phyloP scores from a whole-genome alignment of 2,329 filamentous ascomycete species.

The Ascochyta pisi region DNA sequence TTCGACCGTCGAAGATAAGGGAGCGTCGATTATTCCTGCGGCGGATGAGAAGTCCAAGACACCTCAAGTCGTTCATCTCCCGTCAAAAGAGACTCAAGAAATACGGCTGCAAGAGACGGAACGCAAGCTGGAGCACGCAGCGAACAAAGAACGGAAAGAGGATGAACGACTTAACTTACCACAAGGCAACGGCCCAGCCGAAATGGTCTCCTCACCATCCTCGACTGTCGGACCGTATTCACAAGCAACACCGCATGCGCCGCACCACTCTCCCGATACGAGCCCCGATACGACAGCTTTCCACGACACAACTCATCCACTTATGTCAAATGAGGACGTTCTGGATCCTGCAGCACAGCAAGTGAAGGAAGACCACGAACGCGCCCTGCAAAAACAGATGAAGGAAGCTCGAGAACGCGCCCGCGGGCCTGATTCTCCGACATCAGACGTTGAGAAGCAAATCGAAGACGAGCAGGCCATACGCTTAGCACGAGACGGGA shows the following conservation, averaged over 20 bases:
- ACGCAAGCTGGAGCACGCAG: slow-evolving; percentile 46
- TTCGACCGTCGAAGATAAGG: slow-evolving; percentile 43
- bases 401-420: slow-evolving; percentile 53
- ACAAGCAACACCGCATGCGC: slow-evolving; percentile 72
- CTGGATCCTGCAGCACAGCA: slow-evolving; percentile 48
- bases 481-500: slow-evolving; percentile 43
- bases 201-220: slow-evolving; percentile 58
- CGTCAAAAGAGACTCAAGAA: slow-evolving; percentile 59
- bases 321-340: slow-evolving; percentile 39
- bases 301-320: slow-evolving; percentile 42
- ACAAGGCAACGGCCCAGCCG: slow-evolving; percentile 30
- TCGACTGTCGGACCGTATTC: slow-evolving; percentile 75
- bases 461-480: slow-evolving; percentile 61
- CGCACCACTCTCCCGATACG: slow-evolving; percentile 74
- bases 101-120: slow-evolving; percentile 53
- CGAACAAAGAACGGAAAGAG: slow-evolving; percentile 49
- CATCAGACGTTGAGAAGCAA: slow-evolving; percentile 66
- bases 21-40: background rate
- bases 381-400: slow-evolving; percentile 58
- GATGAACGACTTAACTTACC: slow-evolving; percentile 44
- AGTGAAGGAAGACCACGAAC: slow-evolving; percentile 62
- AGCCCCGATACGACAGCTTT: slow-evolving; percentile 71
- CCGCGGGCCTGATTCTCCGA: slow-evolving; percentile 55
- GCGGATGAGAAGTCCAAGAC: slow-evolving; percentile 25
- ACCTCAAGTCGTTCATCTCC: slow-evolving; percentile 55